phyloP scores from a whole-genome alignment of 177 flowering plant genomes.

The Vitis hybrid region DNA sequence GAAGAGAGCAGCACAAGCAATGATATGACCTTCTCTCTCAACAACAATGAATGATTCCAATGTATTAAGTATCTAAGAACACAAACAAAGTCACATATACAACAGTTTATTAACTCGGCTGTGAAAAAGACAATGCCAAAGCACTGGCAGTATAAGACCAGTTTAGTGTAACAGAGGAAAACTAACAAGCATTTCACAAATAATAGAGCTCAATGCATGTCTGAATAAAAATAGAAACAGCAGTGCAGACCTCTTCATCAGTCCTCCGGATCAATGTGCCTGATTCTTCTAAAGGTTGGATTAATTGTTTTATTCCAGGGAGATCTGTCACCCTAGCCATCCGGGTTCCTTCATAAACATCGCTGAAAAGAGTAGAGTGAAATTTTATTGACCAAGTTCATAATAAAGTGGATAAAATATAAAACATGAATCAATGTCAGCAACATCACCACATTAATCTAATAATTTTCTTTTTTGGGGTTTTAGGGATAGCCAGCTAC shows the following conservation, averaged over 20 bases:
- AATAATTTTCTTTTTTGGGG: neutral
- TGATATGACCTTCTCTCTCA: constrained; percentile 97
- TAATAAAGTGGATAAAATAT: neutral
- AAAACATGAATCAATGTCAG: neutral
- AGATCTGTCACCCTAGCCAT: constrained; percentile 72
- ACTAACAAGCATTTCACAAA: neutral
- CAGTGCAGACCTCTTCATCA: constrained; percentile 64
- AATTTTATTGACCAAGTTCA: constrained; percentile 3
- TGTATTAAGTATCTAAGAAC: constrained; percentile 55
- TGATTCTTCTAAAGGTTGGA: constrained; percentile 77
- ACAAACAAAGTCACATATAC: neutral
- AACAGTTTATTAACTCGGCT: neutral
- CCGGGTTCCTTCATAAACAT: constrained; percentile 93
- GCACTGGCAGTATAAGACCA: neutral
- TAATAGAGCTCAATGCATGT: neutral
- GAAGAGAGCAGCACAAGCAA: constrained; percentile 95
- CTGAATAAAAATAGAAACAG: constrained; percentile 1
- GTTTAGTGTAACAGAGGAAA: neutral
- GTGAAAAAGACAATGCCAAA: neutral
- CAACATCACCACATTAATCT: neutral
- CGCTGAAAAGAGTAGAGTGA: constrained; percentile 42
- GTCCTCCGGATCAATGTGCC: constrained; percentile 77
- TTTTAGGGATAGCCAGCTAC: too few species aligned
- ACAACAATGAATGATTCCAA: constrained; percentile 78
- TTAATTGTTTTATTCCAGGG: constrained; percentile 62